Evolutionary conservation across 1,284 basidiomycete genomes (phyloP).

Genomic region (Ganoderma lingzhi): DNA sequence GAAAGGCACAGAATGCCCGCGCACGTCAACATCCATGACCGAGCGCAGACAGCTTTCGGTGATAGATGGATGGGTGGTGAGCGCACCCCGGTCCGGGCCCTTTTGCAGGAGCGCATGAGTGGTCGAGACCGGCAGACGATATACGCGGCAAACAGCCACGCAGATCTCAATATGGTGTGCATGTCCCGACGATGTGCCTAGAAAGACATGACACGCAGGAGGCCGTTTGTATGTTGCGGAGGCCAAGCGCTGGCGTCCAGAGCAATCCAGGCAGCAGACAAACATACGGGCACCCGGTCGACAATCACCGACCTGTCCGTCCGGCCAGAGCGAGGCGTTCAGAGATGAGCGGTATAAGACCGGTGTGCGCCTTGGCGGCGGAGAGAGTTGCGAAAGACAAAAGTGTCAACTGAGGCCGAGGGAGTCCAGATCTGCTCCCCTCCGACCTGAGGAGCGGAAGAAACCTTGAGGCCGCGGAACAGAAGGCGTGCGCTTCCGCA

Average conservation of each 20-base stretch:
- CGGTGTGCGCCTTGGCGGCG: neutral
- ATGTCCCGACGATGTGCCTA: neutral
- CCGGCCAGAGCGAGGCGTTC: neutral
- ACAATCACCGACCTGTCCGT: constrained; percentile 3
- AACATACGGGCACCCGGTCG: neutral
- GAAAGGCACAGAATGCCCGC: constrained; percentile 1
- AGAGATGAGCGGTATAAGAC: neutral
- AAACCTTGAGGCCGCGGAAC: constrained; percentile 2
- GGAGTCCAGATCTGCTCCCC: neutral
- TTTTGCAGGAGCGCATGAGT: constrained; percentile 1
- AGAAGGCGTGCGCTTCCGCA: constrained; percentile 15
- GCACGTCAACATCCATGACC: neutral
- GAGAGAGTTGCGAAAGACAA: neutral
- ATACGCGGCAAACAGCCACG: neutral
- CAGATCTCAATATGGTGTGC: neutral
- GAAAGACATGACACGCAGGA: neutral
- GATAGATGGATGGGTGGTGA: neutral
- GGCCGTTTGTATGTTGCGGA: constrained; percentile 3
- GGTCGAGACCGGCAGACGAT: neutral
- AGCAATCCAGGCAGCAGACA: neutral
- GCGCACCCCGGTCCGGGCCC: neutral
- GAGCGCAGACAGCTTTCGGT: constrained; percentile 2
- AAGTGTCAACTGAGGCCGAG: neutral
- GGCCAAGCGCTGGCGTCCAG: neutral
- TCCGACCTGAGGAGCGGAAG: neutral